Percentiles rank a stretch among this genome's conserved stretches.
Evolutionary conservation across 805 yeast genomes (phyloP).

Genomic region (Candida ficus): DNA sequence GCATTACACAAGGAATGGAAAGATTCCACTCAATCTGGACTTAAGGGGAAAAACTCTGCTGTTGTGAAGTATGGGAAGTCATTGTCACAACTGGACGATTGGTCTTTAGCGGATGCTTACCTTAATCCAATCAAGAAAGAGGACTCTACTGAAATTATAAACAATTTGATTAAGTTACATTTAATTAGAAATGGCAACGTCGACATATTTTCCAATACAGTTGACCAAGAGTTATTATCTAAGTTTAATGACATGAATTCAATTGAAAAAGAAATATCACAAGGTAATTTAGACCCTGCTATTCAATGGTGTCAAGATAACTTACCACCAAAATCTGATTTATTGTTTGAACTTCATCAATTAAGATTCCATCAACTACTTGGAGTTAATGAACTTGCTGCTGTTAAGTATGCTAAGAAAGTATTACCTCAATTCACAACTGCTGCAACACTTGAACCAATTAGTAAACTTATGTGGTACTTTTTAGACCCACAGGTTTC

Average conservation of each 20-base stretch:
- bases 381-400: slow-evolving; percentile 23
- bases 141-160: slow-evolving; percentile 22
- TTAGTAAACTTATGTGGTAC: slow-evolving; percentile 32
- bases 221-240: slow-evolving; percentile 25
- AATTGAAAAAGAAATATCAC: slow-evolving; percentile 33
- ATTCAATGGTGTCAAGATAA: slow-evolving; percentile 41
- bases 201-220: slow-evolving; percentile 27
- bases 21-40: slow-evolving; percentile 20
- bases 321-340: slow-evolving; percentile 26
- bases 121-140: slow-evolving; percentile 25
- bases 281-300: slow-evolving; percentile 38
- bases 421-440: slow-evolving; percentile 37
- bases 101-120: slow-evolving; percentile 30
- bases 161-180: slow-evolving; percentile 41
- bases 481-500: no score
- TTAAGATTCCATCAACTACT: slow-evolving; percentile 34
- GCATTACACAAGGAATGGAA: slow-evolving; percentile 21
- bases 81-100: slow-evolving; percentile 16
- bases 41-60: slow-evolving; percentile 25
- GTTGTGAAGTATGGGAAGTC: slow-evolving; percentile 22
- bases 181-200: slow-evolving; percentile 43
- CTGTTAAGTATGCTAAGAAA: slow-evolving; percentile 39
- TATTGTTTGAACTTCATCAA: slow-evolving; percentile 42
- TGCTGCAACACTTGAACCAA: slow-evolving; percentile 28
- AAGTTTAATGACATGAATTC: slow-evolving; percentile 39